Evolutionary conservation across 2,329 filamentous ascomycete species (phyloP), one percentile per base, ranked within the genome.

Genomic region (Trichoderma endophyticum): DNA sequence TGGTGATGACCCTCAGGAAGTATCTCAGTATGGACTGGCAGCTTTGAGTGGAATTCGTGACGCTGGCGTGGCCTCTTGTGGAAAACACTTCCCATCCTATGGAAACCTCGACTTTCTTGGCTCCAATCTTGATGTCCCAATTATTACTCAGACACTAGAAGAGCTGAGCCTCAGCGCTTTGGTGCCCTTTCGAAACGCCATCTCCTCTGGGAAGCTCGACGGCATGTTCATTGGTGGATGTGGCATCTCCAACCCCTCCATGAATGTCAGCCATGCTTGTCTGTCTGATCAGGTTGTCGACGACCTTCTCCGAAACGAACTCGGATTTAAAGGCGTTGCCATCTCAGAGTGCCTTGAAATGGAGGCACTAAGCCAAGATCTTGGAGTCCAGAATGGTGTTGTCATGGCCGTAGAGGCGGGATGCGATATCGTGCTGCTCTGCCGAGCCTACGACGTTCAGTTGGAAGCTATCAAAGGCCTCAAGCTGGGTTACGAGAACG

Each of bases 361-460:
- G 95, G 95, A 98, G 78, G 94, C 95, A 0, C 87, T 98, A 9
- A 96, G 94, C 75, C 93, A 97, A 78, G 97, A 98, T 77, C 96
- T 98, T 64, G 95, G 95, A n/a, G 94, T 99, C 21, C 94, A 95
- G 76, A 95, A 96, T 54, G 96, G 96, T 14, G 97, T 95, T 0
- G 94, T 98, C 76, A 98, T 98, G 94, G 96, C 96, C 4, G 93
- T 98, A 65, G 96, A 97, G 80, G 95, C 96, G 36, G 96, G 96
- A 15, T 98, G 96, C 79, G 96, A 99, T 80, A 85, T 98, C 68
- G 90, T 98, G 6, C 87, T 98, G 6, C 88, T 98, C 1, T 98
- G 95, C 77, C 91, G 94, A 59, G 94, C 94, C 6, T 97, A 94
- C 76, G 90, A 93, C 48, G 91, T 95, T 24, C 95, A 98, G 80